Evolutionary conservation across 495 filamentous ascomycete species (phyloP), one percentile per base, ranked within the genome.

Genomic region (Talaromyces borbonicus): DNA sequence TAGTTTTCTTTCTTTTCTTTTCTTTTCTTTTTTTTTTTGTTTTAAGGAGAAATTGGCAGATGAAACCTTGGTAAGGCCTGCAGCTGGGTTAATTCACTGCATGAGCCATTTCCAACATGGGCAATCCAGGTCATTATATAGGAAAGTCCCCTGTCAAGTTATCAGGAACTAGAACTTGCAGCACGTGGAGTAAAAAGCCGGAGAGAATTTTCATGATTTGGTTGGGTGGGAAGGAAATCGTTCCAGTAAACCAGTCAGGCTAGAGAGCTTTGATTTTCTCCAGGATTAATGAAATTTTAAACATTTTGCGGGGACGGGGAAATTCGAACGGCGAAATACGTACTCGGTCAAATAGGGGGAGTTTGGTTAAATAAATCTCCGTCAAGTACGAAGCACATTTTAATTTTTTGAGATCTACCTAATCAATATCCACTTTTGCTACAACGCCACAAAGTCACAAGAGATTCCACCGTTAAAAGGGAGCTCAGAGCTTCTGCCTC

Each of bases 221-320:
- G 32, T 14, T 5, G 1, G 14, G 32, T 36, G 32, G 32, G 14
- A 18, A 36, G 32, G 8, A 3, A 3, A n/a, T n/a, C n/a, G 2
- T 32, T 14, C 29, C 29, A 32, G 29, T 14, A 36, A 35, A 36
- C 12, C 32, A 18, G 32, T 18, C 14, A 5, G 18, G 31, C 3
- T 35, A 16, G 11, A 16, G 6, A 5, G 11, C 31, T 16, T 32
- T 32, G 29, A 32, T 9, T 32, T 35, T 14, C 32, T 36, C 32
- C 32, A 36, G 32, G 14, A 36, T 7, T 36, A 8, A 18, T 18
- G 19, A 36, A 18, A 8, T 7, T 36, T 16, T 36, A 36, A 36
- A 36, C 32, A 36, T 36, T 36, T 36, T 36, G 32, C 32, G 32
- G 32, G 32, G 32, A 36, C 32, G 32, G 32, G 32, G 32, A 36